These are phyloP conservation scores for Elaeis guineensis DNA, from an alignment of 176 grass and related monocot species.

Conservation along the genomic window DNA sequence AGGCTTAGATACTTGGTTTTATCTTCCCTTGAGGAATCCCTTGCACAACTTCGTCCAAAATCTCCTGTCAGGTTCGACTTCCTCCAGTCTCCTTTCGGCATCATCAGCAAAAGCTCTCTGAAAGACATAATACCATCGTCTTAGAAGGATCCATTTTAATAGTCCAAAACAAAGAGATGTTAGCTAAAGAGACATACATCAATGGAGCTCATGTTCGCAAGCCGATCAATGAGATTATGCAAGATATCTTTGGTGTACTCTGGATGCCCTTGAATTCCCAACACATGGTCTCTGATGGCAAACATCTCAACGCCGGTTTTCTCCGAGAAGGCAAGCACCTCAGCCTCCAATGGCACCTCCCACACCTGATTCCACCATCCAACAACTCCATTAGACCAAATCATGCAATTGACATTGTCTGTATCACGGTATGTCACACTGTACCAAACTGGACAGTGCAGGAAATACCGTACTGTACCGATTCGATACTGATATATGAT, in stretches of 20 bases:
- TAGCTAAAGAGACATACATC: background rate
- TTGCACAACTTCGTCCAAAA: slow-evolving; percentile 59
- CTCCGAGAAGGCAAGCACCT: slow-evolving; percentile 54
- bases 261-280: slow-evolving; percentile 72
- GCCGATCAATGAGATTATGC: slow-evolving; percentile 21
- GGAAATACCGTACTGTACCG: too few relatives aligned
- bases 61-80: slow-evolving; percentile 22
- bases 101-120: slow-evolving; percentile 16
- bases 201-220: background rate
- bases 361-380: slow-evolving; percentile 20
- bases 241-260: slow-evolving; percentile 60
- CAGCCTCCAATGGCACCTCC: slow-evolving; percentile 40
- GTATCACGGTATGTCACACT: too few relatives aligned
- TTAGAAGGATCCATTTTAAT: background rate
- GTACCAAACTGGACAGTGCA: too few relatives aligned
- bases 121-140: background rate
- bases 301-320: slow-evolving; percentile 62
- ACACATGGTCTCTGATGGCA: slow-evolving; percentile 28
- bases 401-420: background rate
- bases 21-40: slow-evolving; percentile 26
- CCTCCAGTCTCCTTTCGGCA: slow-evolving; percentile 26
- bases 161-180: background rate
- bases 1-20: too few relatives aligned
- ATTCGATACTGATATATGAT: too few relatives aligned
- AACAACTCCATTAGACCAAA: background rate